Evolutionary conservation across 306 rosid genomes (phyloP), one percentile per base, ranked within the genome.

Genomic region (Cicer judaicum): DNA sequence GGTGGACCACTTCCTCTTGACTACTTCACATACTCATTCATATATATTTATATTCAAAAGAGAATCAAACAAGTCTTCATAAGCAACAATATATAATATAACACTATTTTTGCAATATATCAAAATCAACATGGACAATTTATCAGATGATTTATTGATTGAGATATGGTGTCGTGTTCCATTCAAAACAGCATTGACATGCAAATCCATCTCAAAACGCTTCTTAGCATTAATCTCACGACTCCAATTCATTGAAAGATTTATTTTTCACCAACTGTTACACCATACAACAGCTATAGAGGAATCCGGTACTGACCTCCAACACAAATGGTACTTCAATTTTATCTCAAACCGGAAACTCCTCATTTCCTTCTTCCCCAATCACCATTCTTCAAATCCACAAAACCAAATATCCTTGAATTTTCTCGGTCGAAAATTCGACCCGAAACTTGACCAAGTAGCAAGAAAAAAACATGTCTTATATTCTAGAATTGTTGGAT

Each of bases 161-260:
- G 73, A 65, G 55, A 76, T 76, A 53, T 76, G 15, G 13, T 21
- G 57, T 54, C 80, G 73, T 14, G 57, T 76, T 24, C 73, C 74
- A 5, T 65, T 10, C 80, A 76, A 76, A 5, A 14, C 38, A 7
- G 56, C 73, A 6, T 36, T 75, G 56, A 75, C 48, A n/a, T 29
- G 66, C 65, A 75, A 64, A 24, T 75, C 79, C 36, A 53, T 75
- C 43, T 64, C 79, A 36, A 65, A 52, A 5, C 66, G 73, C 1
- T 75, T 75, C 73, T 64, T 43, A 9, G 53, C 43, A 64, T 52
- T 64, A 40, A 50, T 64, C 34, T 64, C 79, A 7, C 52, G 21
- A 4, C 43, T 1, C 0, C 38, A 19, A 11, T 75, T 75, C 21
- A 64, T 64, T 0, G 5, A 49, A 2, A 42, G 54, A 19, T 75